Percentiles rank a stretch among this genome's conserved stretches.
phyloP scores from a whole-genome alignment of 345 rosid genomes.

The Aquilaria yunnanensis region DNA sequence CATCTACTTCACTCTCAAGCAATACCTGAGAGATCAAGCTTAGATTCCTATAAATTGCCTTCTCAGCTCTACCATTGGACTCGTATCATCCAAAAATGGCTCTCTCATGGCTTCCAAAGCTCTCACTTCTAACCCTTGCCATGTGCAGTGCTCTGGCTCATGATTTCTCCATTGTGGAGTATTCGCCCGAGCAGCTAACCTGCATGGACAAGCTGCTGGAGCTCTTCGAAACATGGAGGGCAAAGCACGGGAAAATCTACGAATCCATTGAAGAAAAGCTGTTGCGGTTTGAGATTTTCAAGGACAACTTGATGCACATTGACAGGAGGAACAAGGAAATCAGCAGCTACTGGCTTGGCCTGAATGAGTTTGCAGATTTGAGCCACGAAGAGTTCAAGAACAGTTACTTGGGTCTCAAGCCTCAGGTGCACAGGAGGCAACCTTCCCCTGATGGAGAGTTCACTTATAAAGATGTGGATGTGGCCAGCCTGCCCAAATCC shows the following conservation, averaged over 20 bases:
- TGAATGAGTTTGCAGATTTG: conserved; percentile 74
- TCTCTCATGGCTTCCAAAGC: conserved; percentile 21
- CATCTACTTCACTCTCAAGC: too few species aligned
- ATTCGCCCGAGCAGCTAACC: conserved; percentile 46
- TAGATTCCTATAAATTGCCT: too few species aligned
- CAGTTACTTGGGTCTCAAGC: conserved; percentile 49
- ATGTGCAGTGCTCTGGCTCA: conserved; percentile 29
- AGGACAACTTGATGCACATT: conserved; percentile 65
- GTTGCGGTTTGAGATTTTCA: conserved; percentile 58
- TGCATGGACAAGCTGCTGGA: conserved; percentile 52
- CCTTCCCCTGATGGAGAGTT: conserved; percentile 27
- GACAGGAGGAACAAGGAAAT: conserved; percentile 59
- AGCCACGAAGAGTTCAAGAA: conserved; percentile 75
- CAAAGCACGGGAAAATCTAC: conserved; percentile 51
- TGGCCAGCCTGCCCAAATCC: conserved; percentile 40
- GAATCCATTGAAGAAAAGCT: conserved; percentile 58
- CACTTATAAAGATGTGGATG: conserved; percentile 27
- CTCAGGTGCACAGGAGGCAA: conserved; percentile 17
- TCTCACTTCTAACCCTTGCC: conserved; percentile 25
- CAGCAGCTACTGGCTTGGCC: conserved; percentile 65
- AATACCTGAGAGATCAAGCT: too few species aligned
- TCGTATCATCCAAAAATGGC: conserved; percentile 28
- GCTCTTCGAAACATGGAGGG: conserved; percentile 71
- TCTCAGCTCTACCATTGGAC: too few species aligned
- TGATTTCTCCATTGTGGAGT: conserved; percentile 69